These are phyloP conservation scores for Senna siamea DNA, from an alignment of 306 rosid species.

Conservation along the genomic window DNA sequence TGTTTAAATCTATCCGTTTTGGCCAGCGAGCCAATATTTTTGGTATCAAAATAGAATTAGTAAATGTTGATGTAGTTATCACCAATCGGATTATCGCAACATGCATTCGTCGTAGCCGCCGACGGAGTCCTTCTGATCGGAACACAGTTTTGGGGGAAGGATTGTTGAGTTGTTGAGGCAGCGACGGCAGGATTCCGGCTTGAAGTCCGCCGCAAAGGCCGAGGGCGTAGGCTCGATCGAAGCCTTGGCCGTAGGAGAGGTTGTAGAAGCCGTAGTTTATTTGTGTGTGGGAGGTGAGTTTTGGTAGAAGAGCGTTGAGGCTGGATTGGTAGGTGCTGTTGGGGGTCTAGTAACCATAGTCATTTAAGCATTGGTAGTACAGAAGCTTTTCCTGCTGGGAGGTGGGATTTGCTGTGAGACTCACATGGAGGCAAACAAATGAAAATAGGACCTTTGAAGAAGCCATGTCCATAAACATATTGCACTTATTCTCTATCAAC, in stretches of 20 bases:
- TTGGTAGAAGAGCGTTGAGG: conserved; percentile 43
- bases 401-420: background rate
- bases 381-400: background rate
- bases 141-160: conserved; percentile 24
- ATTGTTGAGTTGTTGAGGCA: conserved; percentile 32
- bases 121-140: conserved; percentile 52
- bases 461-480: no score
- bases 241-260: conserved; percentile 38
- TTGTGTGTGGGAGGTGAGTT: conserved; percentile 15
- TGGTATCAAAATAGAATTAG: no score
- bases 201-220: conserved; percentile 51
- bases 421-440: background rate
- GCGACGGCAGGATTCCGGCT: conserved; percentile 20
- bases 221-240: conserved; percentile 36
- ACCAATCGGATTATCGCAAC: conserved; percentile 20
- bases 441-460: no score
- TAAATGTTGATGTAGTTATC: no score
- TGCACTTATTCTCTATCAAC: no score
- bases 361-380: background rate
- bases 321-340: conserved; percentile 42
- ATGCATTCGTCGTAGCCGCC: conserved; percentile 15
- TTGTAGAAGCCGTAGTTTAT: conserved; percentile 44
- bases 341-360: conserved; percentile 39
- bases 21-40: no score
- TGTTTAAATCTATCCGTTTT: no score